Evolutionary conservation across 1,139 yeast genomes (phyloP).

Genomic region (Sugiyamaella japonica): DNA sequence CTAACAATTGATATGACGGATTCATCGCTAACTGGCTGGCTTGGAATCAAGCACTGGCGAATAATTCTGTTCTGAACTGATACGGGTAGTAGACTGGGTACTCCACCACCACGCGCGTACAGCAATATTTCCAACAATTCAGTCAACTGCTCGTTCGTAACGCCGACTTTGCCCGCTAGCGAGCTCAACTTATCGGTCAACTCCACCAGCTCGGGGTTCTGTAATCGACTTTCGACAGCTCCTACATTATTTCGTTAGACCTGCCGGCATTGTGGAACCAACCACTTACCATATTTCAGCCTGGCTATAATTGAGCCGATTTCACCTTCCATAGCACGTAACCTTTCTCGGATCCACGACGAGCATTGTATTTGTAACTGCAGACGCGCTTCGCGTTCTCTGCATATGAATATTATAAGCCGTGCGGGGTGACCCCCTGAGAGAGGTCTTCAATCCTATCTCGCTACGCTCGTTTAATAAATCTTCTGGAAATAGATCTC

Average conservation of each 20-base stretch:
- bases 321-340: slow-evolving; percentile 7
- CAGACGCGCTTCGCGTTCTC: no score
- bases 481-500: no score
- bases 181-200: slow-evolving; percentile 2
- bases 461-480: no score
- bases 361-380: no score
- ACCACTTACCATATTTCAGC: slow-evolving; percentile 7
- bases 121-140: neutral
- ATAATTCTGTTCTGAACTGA: slow-evolving; percentile 27
- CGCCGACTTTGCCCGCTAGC: neutral
- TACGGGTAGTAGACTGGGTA: neutral
- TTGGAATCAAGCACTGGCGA: slow-evolving; percentile 39
- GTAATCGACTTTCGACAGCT: neutral
- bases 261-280: neutral
- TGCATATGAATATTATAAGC: neutral
- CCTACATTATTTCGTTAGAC: neutral
- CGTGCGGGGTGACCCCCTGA: neutral
- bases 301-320: neutral
- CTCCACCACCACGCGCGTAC: neutral
- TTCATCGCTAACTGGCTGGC: slow-evolving; percentile 34
- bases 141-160: slow-evolving; percentile 2
- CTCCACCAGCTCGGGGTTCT: slow-evolving; percentile 1
- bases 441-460: no score
- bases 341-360: neutral
- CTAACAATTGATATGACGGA: slow-evolving; percentile 37